Evolutionary conservation across 2,329 filamentous ascomycete genomes (phyloP).

Genomic region (Zelopaecilomyces penicillatus): DNA sequence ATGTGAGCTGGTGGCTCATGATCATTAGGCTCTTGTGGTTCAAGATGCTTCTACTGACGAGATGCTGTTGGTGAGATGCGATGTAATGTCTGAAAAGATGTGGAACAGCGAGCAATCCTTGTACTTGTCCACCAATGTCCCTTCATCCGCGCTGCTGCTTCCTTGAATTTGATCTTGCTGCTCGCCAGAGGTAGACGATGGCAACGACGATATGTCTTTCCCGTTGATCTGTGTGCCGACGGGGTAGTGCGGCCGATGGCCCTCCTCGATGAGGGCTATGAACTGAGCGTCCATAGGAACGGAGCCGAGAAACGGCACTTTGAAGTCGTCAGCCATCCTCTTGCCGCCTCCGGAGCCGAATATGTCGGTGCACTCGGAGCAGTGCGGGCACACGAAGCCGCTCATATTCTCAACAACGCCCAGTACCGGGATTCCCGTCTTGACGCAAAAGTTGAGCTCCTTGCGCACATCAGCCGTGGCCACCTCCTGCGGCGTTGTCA

Average conservation of each 20-base stretch:
- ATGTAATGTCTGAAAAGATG: conserved; percentile 59
- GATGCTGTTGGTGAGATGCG: conserved; percentile 10
- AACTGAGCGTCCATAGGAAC: conserved; percentile 93
- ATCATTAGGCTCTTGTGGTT: too few species aligned
- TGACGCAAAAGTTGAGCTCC: conserved; percentile 86
- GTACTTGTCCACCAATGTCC: conserved; percentile 62
- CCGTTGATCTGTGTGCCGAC: conserved; percentile 56
- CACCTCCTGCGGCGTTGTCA: conserved; percentile 93
- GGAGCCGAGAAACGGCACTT: conserved; percentile 73
- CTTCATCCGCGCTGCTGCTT: conserved; percentile 13
- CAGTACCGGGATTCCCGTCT: conserved; percentile 69
- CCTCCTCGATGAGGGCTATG: conserved; percentile 75
- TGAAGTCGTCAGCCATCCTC: conserved; percentile 81
- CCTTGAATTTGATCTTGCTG: conserved; percentile 18
- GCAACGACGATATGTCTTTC: conserved; percentile 35
- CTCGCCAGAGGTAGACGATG: not conserved
- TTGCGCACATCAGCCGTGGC: conserved; percentile 90
- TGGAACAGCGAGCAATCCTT: conserved; percentile 60
- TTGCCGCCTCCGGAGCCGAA: conserved; percentile 87
- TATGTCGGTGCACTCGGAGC: conserved; percentile 81
- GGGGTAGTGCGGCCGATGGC: conserved; percentile 56
- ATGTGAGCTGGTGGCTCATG: too few species aligned
- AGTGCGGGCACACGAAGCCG: conserved; percentile 75
- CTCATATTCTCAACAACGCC: conserved; percentile 98
- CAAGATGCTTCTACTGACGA: too few species aligned